Percentiles rank a stretch among this genome's conserved stretches.
phyloP scores from a whole-genome alignment of 768 basidiomycete species.

The Guyanaporus albipodus region DNA sequence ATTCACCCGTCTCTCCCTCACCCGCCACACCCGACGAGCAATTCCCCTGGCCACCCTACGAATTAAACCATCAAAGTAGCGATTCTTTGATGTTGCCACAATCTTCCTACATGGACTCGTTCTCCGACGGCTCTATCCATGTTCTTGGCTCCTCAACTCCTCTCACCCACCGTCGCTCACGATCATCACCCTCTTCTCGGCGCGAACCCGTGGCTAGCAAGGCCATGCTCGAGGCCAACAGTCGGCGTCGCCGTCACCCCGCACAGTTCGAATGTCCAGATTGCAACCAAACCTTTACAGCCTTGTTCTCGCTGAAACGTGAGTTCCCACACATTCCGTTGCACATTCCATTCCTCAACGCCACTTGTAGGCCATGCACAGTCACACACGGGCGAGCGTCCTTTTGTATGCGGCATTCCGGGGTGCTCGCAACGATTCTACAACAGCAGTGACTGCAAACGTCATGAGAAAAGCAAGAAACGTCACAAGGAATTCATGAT shows the following conservation, averaged over 20 bases:
- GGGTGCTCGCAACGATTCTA: conserved; percentile 29
- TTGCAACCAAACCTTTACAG: conserved; percentile 28
- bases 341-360: not conserved
- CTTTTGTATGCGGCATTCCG: conserved; percentile 21
- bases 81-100: conserved; percentile 4
- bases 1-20: conserved; percentile 17
- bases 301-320: conserved; percentile 32
- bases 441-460: conserved; percentile 33
- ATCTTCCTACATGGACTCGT: not conserved
- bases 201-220: conserved; percentile 27
- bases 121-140: conserved; percentile 2
- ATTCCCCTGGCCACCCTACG: conserved; percentile 3
- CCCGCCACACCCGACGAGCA: conserved; percentile 12
- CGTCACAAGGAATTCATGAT: conserved; percentile 23
- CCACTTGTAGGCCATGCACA: conserved; percentile 24
- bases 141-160: not conserved
- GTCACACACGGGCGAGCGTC: conserved; percentile 28
- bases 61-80: conserved; percentile 1
- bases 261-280: conserved; percentile 16
- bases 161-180: conserved; percentile 14
- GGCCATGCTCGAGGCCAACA: conserved; percentile 32
- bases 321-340: conserved; percentile 2
- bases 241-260: conserved; percentile 29
- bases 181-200: conserved; percentile 10
- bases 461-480: conserved; percentile 33